These are phyloP conservation scores for Russula foetens DNA, from an alignment of 768 basidiomycete species.

Conservation along the genomic window DNA sequence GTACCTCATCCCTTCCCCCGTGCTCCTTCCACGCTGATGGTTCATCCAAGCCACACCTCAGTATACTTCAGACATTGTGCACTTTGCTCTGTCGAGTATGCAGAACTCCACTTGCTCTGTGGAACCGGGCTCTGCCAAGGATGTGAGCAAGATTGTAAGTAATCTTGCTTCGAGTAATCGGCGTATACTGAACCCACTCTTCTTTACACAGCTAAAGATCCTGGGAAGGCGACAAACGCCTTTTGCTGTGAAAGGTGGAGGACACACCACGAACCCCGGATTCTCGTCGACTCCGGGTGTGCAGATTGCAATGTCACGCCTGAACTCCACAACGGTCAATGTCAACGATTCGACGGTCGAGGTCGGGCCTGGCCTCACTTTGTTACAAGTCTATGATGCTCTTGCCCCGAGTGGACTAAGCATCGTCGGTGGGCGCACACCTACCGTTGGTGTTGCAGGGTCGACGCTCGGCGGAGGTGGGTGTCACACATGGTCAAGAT, in stretches of 20 bases:
- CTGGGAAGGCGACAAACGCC: background rate
- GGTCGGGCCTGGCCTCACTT: background rate
- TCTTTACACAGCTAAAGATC: background rate
- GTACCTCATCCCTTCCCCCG: background rate
- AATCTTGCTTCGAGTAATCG: background rate
- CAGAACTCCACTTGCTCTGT: background rate
- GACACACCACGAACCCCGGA: slow-evolving; percentile 12
- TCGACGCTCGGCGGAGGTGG: slow-evolving; percentile 14
- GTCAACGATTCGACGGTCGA: background rate
- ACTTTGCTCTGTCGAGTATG: background rate
- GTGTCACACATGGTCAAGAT: too few species aligned
- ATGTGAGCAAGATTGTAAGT: slow-evolving; percentile 13
- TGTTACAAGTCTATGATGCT: slow-evolving; percentile 17
- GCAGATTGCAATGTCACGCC: slow-evolving; percentile 23
- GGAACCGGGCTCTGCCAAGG: background rate
- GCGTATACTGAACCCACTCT: too few species aligned
- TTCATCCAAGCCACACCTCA: background rate
- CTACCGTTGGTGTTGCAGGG: background rate
- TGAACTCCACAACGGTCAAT: slow-evolving; percentile 8
- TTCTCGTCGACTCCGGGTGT: slow-evolving; percentile 25
- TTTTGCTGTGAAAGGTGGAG: background rate
- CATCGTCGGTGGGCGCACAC: slow-evolving; percentile 18
- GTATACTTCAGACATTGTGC: slow-evolving; percentile 6
- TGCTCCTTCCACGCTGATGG: background rate
- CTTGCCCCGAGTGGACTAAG: slow-evolving; percentile 16